Percentiles rank a stretch among this genome's conserved stretches.
phyloP scores from a whole-genome alignment of 129 eudicot genomes.

The Helianthus tuberosus region DNA sequence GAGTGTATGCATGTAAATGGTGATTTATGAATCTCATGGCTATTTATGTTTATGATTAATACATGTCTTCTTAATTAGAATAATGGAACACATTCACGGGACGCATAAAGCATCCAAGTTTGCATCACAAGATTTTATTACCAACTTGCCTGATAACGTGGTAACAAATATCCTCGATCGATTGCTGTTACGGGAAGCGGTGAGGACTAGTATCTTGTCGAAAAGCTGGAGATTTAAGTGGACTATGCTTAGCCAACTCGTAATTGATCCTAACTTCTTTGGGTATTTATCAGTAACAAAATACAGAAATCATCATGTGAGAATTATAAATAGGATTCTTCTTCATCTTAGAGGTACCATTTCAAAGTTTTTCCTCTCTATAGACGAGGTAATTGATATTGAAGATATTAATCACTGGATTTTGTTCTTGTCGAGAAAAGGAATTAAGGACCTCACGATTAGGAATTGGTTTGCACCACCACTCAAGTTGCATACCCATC shows the following conservation, averaged over 20 bases:
- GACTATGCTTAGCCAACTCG: constrained; percentile 25
- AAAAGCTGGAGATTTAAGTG: not conserved
- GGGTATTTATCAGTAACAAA: not conserved
- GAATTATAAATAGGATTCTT: not conserved
- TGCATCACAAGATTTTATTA: constrained; percentile 5
- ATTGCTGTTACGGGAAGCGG: not conserved
- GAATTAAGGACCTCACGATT: not conserved
- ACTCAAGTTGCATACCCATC: not conserved
- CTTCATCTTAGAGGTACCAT: not conserved
- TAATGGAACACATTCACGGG: not conserved
- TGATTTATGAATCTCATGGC: not conserved
- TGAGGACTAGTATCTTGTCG: constrained; percentile 11
- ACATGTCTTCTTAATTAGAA: not conserved
- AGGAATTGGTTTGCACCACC: not conserved
- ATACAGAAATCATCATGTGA: not conserved
- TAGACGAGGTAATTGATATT: not conserved
- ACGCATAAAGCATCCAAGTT: not conserved
- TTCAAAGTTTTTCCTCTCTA: constrained; percentile 14
- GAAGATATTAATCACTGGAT: not conserved
- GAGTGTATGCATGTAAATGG: not conserved
- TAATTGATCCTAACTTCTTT: not conserved
- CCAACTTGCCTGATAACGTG: constrained; percentile 21
- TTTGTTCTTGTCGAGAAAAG: constrained; percentile 2
- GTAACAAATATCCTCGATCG: constrained; percentile 2
- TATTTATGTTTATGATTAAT: too few relatives aligned